Percentiles rank a stretch among this genome's conserved stretches.
Conservation (phyloP, 768 basidiomycete species). For the Collybia sordida region DNA sequence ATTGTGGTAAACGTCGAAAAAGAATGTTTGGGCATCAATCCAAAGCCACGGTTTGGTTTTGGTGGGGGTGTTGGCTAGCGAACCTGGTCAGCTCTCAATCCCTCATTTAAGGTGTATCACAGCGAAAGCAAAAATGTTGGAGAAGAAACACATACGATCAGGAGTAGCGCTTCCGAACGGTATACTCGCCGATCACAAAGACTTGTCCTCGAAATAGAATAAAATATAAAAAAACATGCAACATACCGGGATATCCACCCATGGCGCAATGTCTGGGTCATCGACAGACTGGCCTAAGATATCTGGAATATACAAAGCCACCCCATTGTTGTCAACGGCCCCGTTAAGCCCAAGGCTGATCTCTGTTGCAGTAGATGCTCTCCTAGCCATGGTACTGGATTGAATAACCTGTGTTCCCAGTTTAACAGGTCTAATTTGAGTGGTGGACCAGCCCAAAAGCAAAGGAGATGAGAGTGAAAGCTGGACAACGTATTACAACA, state of each 20-base stretch:
- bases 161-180: no score
- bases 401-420: neutral
- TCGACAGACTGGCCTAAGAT: slow-evolving; percentile 12
- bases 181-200: no score
- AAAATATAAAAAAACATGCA: neutral
- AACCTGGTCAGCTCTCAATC: neutral
- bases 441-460: no score
- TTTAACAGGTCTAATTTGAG: no score
- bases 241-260: slow-evolving; percentile 29
- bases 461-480: no score
- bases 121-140: neutral
- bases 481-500: no score
- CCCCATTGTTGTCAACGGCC: slow-evolving; percentile 21
- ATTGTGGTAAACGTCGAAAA: slow-evolving; percentile 37
- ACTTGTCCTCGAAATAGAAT: no score
- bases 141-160: no score
- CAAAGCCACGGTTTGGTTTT: slow-evolving; percentile 36
- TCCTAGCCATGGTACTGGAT: neutral
- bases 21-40: slow-evolving; percentile 38
- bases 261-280: slow-evolving; percentile 24
- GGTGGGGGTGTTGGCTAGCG: slow-evolving; percentile 43
- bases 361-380: neutral
- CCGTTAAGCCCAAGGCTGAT: slow-evolving; percentile 12
- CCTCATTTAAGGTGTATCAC: neutral
- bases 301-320: slow-evolving; percentile 15